These are phyloP conservation scores for Phaseolus lunatus DNA, from an alignment of 306 rosid species.

Conservation along the genomic window DNA sequence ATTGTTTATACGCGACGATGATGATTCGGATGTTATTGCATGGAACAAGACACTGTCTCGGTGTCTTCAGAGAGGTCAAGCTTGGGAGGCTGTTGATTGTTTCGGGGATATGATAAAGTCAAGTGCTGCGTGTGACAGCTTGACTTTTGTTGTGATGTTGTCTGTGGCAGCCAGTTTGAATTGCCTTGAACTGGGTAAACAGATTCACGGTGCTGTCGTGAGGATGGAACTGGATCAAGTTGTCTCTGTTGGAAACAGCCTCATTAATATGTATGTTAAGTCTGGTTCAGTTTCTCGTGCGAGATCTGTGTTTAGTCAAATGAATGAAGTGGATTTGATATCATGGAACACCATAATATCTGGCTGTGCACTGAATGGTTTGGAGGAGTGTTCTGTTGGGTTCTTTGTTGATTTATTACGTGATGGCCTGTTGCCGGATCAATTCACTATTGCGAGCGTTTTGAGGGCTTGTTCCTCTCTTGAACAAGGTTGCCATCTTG, in stretches of 20 bases:
- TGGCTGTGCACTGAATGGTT: slow-evolving; percentile 60
- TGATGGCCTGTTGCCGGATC: slow-evolving; percentile 65
- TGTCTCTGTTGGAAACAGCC: slow-evolving; percentile 68
- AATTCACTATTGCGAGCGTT: slow-evolving; percentile 74
- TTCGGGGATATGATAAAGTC: slow-evolving; percentile 60
- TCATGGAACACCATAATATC: slow-evolving; percentile 89
- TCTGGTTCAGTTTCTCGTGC: slow-evolving; percentile 56
- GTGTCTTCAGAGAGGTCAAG: slow-evolving; percentile 59
- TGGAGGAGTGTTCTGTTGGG: slow-evolving; percentile 59
- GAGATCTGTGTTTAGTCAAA: slow-evolving; percentile 54
- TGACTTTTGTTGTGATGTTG: slow-evolving; percentile 60
- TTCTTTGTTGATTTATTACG: slow-evolving; percentile 58
- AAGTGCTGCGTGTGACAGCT: slow-evolving; percentile 54
- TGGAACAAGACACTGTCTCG: slow-evolving; percentile 73
- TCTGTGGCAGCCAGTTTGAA: slow-evolving; percentile 57
- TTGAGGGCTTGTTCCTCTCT: slow-evolving; percentile 74
- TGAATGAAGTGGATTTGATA: slow-evolving; percentile 70
- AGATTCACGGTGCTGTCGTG: slow-evolving; percentile 64
- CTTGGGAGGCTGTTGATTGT: slow-evolving; percentile 62
- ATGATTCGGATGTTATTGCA: slow-evolving; percentile 51
- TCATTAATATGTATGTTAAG: slow-evolving; percentile 78
- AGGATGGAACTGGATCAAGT: slow-evolving; percentile 56
- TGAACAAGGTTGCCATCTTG: slow-evolving; percentile 54
- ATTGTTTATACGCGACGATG: slow-evolving; percentile 40
- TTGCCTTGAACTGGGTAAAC: slow-evolving; percentile 62